phyloP scores from a whole-genome alignment of 202 grass and related monocot species.

The Carex sylvatica region DNA sequence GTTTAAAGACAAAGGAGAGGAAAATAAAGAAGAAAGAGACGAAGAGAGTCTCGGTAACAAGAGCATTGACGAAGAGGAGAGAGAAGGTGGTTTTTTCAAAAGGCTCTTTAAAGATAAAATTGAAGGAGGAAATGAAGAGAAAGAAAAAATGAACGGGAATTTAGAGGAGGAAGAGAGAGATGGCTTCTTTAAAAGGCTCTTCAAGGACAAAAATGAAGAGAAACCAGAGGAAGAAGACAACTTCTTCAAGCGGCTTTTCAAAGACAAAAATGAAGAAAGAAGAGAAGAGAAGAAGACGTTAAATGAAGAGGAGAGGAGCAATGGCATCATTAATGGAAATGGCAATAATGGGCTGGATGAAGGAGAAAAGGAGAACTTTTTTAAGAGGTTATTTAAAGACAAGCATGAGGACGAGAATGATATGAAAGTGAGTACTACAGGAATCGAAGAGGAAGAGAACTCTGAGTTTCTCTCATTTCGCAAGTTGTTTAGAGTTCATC shows the following conservation, averaged over 20 bases:
- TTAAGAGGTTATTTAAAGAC: constrained; percentile 83
- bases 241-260: constrained; percentile 77
- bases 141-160: constrained; percentile 53
- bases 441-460: constrained; percentile 78
- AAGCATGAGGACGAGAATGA: constrained; percentile 59
- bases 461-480: constrained; percentile 90
- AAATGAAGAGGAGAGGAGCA: constrained; percentile 34
- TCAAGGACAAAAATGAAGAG: constrained; percentile 97
- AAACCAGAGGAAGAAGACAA: constrained; percentile 59
- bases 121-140: constrained; percentile 47
- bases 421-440: constrained; percentile 51
- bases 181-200: constrained; percentile 82
- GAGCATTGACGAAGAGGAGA: constrained; percentile 89
- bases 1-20: constrained; percentile 86
- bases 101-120: constrained; percentile 44
- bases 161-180: constrained; percentile 76
- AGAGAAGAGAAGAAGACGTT: constrained; percentile 66
- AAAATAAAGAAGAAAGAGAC: constrained; percentile 63
- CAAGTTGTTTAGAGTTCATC: constrained; percentile 92
- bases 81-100: constrained; percentile 51
- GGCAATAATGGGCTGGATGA: constrained; percentile 48
- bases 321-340: constrained; percentile 47
- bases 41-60: constrained; percentile 68
- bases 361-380: constrained; percentile 92
- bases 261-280: constrained; percentile 82